These are phyloP conservation scores for Botrytis deweyae DNA, from an alignment of 2,329 filamentous ascomycete genomes.

Conservation along the genomic window DNA sequence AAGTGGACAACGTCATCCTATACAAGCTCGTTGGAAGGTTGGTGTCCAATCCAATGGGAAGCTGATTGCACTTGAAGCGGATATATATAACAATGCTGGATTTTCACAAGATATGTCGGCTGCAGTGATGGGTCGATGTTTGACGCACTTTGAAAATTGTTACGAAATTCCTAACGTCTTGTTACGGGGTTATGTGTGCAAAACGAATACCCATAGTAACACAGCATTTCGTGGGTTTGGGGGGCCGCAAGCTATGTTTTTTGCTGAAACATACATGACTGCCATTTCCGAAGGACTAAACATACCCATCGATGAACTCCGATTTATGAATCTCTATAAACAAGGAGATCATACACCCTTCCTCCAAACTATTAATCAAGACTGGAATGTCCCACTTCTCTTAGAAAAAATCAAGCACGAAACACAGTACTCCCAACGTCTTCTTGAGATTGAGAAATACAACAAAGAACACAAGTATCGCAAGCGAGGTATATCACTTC, in stretches of 20 bases:
- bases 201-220: slow-evolving; percentile 80
- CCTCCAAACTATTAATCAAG: slow-evolving; percentile 78
- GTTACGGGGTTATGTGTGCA: slow-evolving; percentile 80
- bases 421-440: slow-evolving; percentile 66
- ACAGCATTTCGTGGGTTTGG: slow-evolving; percentile 95
- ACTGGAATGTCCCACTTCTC: slow-evolving; percentile 90
- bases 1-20: slow-evolving; percentile 88
- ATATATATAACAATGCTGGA: slow-evolving; percentile 88
- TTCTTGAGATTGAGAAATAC: slow-evolving; percentile 68
- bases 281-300: slow-evolving; percentile 83
- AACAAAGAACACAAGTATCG: slow-evolving; percentile 88
- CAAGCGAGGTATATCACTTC: slow-evolving; percentile 69
- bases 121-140: slow-evolving; percentile 79
- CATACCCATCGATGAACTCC: slow-evolving; percentile 76
- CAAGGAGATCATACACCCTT: slow-evolving; percentile 78
- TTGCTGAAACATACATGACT: slow-evolving; percentile 82
- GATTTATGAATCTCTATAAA: slow-evolving; percentile 84
- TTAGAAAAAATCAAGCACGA: slow-evolving; percentile 80
- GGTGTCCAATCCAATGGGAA: slow-evolving; percentile 88
- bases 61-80: slow-evolving; percentile 81
- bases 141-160: slow-evolving; percentile 81
- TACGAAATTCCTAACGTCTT: slow-evolving; percentile 85
- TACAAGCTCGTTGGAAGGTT: slow-evolving; percentile 85
- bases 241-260: slow-evolving; percentile 92
- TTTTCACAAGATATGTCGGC: slow-evolving; percentile 63